Evolutionary conservation across 768 basidiomycete genomes (phyloP).

Genomic region (Suillus sp.): DNA sequence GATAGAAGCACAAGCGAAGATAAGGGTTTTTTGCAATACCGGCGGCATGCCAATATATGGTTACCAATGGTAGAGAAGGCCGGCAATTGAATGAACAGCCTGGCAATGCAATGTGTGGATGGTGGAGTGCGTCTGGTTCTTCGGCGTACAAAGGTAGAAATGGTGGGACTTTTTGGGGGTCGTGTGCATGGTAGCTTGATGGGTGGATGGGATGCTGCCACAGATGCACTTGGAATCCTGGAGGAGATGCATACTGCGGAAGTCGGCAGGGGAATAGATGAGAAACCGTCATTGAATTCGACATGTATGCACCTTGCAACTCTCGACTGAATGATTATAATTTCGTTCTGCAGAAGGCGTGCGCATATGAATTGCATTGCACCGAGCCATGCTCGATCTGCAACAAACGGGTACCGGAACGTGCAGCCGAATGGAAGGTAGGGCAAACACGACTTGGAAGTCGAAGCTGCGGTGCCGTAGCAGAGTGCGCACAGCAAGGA

Average conservation of each 20-base stretch:
- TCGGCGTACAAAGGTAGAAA: background rate
- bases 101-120: background rate
- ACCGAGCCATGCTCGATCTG: background rate
- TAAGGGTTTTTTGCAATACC: slow-evolving; percentile 2
- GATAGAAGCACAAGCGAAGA: slow-evolving; percentile 1
- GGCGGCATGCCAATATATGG: background rate
- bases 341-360: background rate
- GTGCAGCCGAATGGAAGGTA: background rate
- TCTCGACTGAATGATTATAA: background rate
- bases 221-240: background rate
- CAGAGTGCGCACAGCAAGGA: background rate
- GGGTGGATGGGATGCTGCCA: background rate
- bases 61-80: background rate
- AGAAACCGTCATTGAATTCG: background rate
- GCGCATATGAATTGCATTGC: background rate
- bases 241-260: background rate
- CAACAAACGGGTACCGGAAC: background rate
- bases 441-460: background rate
- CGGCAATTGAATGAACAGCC: background rate
- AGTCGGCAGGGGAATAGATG: background rate
- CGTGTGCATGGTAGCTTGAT: background rate
- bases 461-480: background rate
- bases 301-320: background rate
- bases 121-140: background rate
- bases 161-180: background rate